Percentiles rank a stretch among this genome's conserved stretches.
These are phyloP conservation scores for Irpex sp. DNA, from an alignment of 1,284 basidiomycete genomes.

Conservation along the genomic window DNA sequence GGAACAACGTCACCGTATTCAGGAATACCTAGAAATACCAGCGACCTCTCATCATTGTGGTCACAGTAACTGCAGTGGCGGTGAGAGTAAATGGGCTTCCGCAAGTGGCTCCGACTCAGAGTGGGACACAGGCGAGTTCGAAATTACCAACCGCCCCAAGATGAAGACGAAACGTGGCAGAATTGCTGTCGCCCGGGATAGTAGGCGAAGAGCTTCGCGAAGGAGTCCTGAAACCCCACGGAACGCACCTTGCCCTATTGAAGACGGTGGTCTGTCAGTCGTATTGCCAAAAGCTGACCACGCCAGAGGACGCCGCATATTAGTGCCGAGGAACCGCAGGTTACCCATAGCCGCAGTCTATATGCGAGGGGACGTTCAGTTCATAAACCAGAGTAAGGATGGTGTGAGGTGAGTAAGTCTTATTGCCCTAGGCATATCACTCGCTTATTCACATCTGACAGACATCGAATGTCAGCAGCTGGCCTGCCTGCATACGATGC, in stretches of 20 bases:
- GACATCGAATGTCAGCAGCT: conserved; percentile 34
- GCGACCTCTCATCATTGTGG: background rate
- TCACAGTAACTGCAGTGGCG: background rate
- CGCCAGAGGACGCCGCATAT: conserved; percentile 39
- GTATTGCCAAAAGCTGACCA: conserved; percentile 22
- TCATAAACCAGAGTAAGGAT: conserved; percentile 36
- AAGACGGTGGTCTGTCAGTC: background rate
- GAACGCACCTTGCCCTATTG: background rate
- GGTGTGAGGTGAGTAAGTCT: conserved; percentile 4
- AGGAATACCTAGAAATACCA: background rate
- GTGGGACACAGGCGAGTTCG: background rate
- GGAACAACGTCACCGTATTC: background rate
- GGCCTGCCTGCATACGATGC: conserved; percentile 38
- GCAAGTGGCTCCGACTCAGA: background rate
- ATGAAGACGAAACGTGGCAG: background rate
- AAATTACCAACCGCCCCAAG: background rate
- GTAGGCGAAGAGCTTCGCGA: background rate
- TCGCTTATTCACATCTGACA: conserved; percentile 15
- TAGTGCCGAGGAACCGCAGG: conserved; percentile 31
- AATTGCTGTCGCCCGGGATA: background rate
- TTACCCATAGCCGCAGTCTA: conserved; percentile 43
- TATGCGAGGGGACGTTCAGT: conserved; percentile 49
- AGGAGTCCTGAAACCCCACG: background rate
- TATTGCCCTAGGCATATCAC: conserved; percentile 3
- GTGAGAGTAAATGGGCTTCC: background rate